These are phyloP conservation scores for Chenopodium berlandieri DNA, from an alignment of 148 eudicot species.

Conservation along the genomic window DNA sequence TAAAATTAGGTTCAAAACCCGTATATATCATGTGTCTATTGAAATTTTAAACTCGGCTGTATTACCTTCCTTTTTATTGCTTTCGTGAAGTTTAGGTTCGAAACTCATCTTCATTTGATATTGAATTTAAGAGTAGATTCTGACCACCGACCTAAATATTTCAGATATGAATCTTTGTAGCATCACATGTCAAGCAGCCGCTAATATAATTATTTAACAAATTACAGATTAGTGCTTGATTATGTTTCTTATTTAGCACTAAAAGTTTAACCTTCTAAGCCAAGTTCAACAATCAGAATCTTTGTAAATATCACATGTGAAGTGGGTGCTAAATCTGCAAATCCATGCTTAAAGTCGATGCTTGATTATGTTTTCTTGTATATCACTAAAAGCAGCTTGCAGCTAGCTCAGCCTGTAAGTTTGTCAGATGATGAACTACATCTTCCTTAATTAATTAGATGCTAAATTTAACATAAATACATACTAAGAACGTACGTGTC, in stretches of 20 bases:
- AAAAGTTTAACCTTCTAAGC: not conserved
- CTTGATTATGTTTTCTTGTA: constrained; percentile 24
- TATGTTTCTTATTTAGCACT: constrained; percentile 5
- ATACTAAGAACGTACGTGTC: not conserved
- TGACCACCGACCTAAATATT: constrained; percentile 8
- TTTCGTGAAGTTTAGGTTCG: no score
- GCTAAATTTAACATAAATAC: no score
- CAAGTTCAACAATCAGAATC: not conserved
- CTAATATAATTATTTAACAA: not conserved
- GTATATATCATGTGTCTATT: no score
- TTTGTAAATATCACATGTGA: constrained; percentile 16
- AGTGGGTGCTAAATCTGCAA: constrained; percentile 8
- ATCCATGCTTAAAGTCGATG: constrained; percentile 17
- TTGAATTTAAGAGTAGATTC: not conserved
- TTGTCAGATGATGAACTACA: constrained; percentile 9
- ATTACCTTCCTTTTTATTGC: no score
- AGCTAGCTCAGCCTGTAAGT: not conserved
- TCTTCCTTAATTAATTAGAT: not conserved
- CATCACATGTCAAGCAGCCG: not conserved
- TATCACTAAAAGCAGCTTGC: not conserved
- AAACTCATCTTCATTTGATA: not conserved
- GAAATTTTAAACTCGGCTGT: no score
- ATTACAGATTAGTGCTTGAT: not conserved
- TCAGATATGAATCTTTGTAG: not conserved
- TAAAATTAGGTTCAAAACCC: not conserved